These are phyloP conservation scores for Xylaria sp. DNA, from an alignment of 2,329 filamentous ascomycete genomes.

Conservation along the genomic window DNA sequence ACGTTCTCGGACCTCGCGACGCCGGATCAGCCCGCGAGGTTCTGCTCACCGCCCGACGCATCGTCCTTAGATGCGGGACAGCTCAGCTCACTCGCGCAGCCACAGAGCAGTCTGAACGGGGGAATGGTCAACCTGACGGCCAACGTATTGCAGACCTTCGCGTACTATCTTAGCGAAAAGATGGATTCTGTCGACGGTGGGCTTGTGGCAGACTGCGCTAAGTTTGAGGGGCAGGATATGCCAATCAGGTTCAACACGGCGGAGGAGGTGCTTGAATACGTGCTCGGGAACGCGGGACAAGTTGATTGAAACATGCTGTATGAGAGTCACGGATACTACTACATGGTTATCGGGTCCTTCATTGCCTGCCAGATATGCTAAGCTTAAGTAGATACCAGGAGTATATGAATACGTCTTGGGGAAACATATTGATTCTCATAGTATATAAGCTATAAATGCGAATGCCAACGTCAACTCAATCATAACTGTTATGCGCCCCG, in stretches of 20 bases:
- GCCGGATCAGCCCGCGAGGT: constrained; percentile 25
- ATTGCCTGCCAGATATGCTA: not conserved
- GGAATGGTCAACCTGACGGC: constrained; percentile 33
- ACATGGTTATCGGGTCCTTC: not conserved
- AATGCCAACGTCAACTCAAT: not conserved
- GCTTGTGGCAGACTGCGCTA: constrained; percentile 29
- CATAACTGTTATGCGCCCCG: not conserved
- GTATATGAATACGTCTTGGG: not conserved
- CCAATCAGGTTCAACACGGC: constrained; percentile 25
- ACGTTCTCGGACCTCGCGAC: constrained; percentile 38
- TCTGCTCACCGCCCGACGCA: constrained; percentile 38
- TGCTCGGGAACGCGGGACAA: constrained; percentile 37
- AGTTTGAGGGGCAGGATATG: constrained; percentile 34
- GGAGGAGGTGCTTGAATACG: constrained; percentile 36
- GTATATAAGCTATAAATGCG: constrained; percentile 23
- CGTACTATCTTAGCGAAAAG: constrained; percentile 29
- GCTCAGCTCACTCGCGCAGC: constrained; percentile 12
- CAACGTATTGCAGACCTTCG: constrained; percentile 30
- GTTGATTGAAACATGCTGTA: constrained; percentile 14
- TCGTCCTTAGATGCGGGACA: constrained; percentile 4
- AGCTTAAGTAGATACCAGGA: not conserved
- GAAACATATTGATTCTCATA: constrained; percentile 5
- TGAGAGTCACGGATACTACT: not conserved
- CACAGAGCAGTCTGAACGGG: constrained; percentile 28
- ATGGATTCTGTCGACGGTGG: constrained; percentile 33